Evolutionary conservation across 177 flowering plant species (phyloP), one percentile per base, ranked within the genome.

Genomic region (Vitis hybrid): DNA sequence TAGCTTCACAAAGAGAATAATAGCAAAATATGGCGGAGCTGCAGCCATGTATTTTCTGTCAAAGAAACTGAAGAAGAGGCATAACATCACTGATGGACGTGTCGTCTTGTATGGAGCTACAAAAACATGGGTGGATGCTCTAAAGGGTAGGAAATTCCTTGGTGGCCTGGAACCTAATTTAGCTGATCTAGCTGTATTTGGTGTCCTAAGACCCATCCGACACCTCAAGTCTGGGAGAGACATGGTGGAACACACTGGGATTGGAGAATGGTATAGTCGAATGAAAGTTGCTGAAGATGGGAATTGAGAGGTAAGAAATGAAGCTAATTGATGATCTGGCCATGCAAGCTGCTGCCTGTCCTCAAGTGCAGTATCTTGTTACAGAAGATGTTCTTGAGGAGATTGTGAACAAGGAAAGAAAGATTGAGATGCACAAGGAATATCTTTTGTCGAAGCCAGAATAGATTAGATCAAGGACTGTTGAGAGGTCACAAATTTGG

Each of bases 281-380:
- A 92, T 89, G 97, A 93, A 90, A 73, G 66, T 34, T 30, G 83
- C 78, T 21, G 1, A 21, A 21, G 21, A 21, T 21, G 21, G 21
- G 21, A 21, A 21, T 21, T 21, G 21, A 21, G 21, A 21, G 21
- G 1, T 21, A 21, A 21, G 21, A 21, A 21, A 21, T 21, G 21
- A 21, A 90, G 80, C 78, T 96, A 65, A 97, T 96, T 34, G 98
- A 96, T 68, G 99, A 96, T 83, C 76, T 96, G 17, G 97, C 99
- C 76, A 96, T 96, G 99, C 99, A 96, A 88, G 98, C 87, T 50
- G 99, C 97, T 79, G 99, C 99, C 48, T 93, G 89, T 80, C 95
- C 97, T 58, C 99, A 94, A 82, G 99, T 94, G 2, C 79, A 84
- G 79, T 88, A 90, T 73, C 81, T 95, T 58, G 80, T 62, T 45